These are phyloP conservation scores for Fragaria iinumae DNA, from an alignment of 306 rosid genomes.

Conservation along the genomic window DNA sequence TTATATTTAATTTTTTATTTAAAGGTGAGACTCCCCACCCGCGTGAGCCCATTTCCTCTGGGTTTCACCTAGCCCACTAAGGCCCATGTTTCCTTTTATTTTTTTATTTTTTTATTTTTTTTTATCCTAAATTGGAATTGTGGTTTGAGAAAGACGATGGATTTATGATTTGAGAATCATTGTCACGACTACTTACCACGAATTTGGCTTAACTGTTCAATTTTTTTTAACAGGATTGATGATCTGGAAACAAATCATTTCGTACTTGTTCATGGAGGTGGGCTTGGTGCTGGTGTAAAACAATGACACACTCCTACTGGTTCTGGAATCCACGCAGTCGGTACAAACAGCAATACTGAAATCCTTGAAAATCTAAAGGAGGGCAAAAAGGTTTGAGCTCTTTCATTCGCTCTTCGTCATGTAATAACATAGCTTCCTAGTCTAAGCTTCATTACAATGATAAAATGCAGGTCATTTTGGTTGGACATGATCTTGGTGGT, in stretches of 20 bases:
- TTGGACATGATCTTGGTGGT: constrained; percentile 88
- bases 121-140: no score
- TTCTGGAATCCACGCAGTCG: constrained; percentile 61
- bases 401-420: background rate
- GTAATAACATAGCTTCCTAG: background rate
- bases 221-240: constrained; percentile 37
- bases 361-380: constrained; percentile 54
- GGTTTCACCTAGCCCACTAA: no score
- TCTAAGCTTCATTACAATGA: background rate
- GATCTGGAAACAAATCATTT: constrained; percentile 65
- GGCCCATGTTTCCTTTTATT: no score
- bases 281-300: constrained; percentile 94
- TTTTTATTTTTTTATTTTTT: no score
- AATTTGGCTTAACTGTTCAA: background rate
- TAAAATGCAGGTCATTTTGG: constrained; percentile 58
- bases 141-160: no score
- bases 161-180: no score
- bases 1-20: no score
- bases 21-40: no score
- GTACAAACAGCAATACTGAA: constrained; percentile 58
- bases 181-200: no score
- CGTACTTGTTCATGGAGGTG: constrained; percentile 83
- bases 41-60: no score
- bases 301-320: constrained; percentile 78
- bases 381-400: constrained; percentile 53